Base-by-base conservation (phyloP, 1,284 basidiomycete genomes). In the Sanghuangporus sanghuang region DNA sequence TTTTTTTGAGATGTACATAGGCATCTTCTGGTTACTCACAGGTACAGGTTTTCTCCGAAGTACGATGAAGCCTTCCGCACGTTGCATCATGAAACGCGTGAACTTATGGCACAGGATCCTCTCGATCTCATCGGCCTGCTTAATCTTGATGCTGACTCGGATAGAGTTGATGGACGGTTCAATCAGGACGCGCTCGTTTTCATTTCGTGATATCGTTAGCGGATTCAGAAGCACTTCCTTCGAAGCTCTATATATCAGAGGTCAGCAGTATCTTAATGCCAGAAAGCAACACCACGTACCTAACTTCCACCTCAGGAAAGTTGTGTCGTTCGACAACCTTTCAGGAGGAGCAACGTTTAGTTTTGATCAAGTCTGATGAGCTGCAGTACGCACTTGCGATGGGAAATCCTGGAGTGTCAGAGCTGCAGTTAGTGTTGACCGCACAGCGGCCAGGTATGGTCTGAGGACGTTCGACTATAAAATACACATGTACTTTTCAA, bases 121-220 rank as follows among this genome's bases (percentile, higher is more conserved):
- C 76, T 99, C 97, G 69, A 98, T 98, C 78, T 99, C 97, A 77
- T 99, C 97, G 35, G 97, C 96, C 74, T 99, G 97, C 78, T 99
- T 99, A 77, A 99, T 98, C 77, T 89, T 93, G 79, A 99, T 98
- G 75, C 90, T 93, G 67, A 99, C 81, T 38, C 97, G 89, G 72
- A 99, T 92, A 1, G 95, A 97, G 79, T 99, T 99, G 77, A 99
- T 87, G 0, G 92, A 94, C 0, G 96, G 90, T 76, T 99, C 97
- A 77, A 99, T 95, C 69, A 98, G 80, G 65, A 99, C 96, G 65
- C 91, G 89, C 75, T 99, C 97, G 71, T 95, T 92, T 78, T 98
- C 95, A 75, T 98, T 98, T 69, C 97, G 89, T 14, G 94, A 95
- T 75, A 99, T 97, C 54, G 88, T 89, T 56, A 99, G 81, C 6